Evolutionary conservation across 75 land plant species (phyloP).

Genomic region (Selaginella moellendorffii): DNA sequence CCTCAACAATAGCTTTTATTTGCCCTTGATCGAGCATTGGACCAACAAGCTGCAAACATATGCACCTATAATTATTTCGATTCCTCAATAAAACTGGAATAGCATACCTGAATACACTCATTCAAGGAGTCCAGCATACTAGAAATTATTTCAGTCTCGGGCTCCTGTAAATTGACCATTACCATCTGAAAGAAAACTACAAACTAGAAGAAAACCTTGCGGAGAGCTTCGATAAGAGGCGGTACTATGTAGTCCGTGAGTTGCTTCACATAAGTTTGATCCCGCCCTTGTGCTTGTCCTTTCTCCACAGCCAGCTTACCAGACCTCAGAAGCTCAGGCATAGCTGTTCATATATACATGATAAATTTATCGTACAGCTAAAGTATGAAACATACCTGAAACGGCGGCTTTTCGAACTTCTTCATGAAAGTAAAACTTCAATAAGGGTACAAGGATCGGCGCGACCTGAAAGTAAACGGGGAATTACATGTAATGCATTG

Average conservation of each 20-base stretch:
- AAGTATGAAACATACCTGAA: slow-evolving; percentile 42
- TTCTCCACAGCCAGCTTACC: slow-evolving; percentile 4
- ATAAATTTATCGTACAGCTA: not conserved
- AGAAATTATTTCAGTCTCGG: not conserved
- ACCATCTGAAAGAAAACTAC: too few relatives aligned
- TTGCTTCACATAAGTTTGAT: slow-evolving; percentile 4
- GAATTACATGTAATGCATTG: not conserved
- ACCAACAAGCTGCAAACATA: slow-evolving; percentile 40
- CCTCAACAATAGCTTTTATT: slow-evolving; percentile 56
- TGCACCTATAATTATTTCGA: not conserved
- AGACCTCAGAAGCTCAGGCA: not conserved
- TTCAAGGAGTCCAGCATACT: slow-evolving; percentile 5
- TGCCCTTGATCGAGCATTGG: slow-evolving; percentile 51
- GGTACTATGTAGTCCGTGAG: slow-evolving; percentile 5
- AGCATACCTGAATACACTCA: slow-evolving; percentile 2
- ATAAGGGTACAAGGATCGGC: slow-evolving; percentile 80
- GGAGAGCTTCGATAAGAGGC: slow-evolving; percentile 3
- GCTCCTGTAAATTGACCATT: not conserved
- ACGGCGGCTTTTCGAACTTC: slow-evolving; percentile 99
- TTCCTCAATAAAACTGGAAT: not conserved
- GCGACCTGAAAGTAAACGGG: slow-evolving; percentile 51
- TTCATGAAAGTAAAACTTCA: slow-evolving; percentile 94
- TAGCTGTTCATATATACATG: not conserved
- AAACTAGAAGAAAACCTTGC: not conserved
- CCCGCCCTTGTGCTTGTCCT: not conserved